phyloP scores from a whole-genome alignment of 331 rosid genomes.

The Erythrophleum ivorense region DNA sequence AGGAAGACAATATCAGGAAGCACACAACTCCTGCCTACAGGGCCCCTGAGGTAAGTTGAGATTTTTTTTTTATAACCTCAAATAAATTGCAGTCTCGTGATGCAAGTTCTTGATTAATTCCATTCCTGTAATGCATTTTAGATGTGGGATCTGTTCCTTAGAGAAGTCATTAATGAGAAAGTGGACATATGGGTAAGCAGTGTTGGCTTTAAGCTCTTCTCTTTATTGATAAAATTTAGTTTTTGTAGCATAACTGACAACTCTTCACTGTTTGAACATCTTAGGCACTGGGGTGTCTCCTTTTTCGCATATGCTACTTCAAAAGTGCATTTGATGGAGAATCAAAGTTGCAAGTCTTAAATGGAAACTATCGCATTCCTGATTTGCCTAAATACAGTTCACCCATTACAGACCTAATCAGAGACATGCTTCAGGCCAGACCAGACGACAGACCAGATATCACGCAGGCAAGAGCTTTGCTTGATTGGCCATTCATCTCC shows the following conservation, averaged over 20 bases:
- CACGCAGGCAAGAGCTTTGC: constrained; percentile 99
- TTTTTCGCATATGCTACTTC: constrained; percentile 95
- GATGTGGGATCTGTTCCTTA: constrained; percentile 98
- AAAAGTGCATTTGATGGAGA: constrained; percentile 98
- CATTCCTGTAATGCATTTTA: constrained; percentile 44
- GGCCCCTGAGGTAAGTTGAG: constrained; percentile 77
- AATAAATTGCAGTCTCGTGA: constrained; percentile 9
- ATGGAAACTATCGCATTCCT: constrained; percentile 98
- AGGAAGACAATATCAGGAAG: constrained; percentile 98
- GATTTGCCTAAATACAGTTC: constrained; percentile 81
- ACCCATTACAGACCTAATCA: constrained; percentile 71
- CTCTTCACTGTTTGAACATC: constrained; percentile 39
- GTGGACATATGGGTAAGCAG: constrained; percentile 96
- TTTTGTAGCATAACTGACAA: constrained; percentile 23
- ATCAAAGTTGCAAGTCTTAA: constrained; percentile 93
- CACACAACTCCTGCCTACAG: constrained; percentile 97
- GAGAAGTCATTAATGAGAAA: constrained; percentile 88
- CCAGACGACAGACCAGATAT: constrained; percentile 99
- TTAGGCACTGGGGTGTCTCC: constrained; percentile 99
- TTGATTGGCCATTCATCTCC: constrained; percentile 99
- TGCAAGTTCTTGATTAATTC: constrained; percentile 15
- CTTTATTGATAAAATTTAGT: constrained; percentile 9
- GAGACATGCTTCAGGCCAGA: constrained; percentile 91
- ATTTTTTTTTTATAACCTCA: constrained; percentile 23
- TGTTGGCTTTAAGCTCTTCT: constrained; percentile 31